A percentile compares a stretch with the other conserved stretches of the same genome.
Conservation (phyloP, 202 grass and related monocot species). For the Zoysia matrella region DNA sequence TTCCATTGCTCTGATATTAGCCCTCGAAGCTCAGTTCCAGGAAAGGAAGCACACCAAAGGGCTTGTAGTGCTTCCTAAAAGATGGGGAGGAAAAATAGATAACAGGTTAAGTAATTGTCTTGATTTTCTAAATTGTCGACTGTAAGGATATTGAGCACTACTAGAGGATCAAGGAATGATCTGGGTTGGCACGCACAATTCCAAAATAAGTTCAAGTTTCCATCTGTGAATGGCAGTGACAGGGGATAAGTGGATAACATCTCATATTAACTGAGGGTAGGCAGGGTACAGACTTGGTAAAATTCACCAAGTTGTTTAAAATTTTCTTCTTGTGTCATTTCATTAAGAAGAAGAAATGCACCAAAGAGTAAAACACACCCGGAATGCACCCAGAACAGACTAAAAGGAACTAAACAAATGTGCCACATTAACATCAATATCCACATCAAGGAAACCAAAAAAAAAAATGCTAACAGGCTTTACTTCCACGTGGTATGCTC, state of each 20-base stretch:
- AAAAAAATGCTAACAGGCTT: neutral
- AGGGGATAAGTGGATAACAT: neutral
- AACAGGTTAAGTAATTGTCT: slow-evolving; percentile 40
- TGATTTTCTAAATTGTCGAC: slow-evolving; percentile 23
- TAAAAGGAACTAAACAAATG: neutral
- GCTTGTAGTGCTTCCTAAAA: slow-evolving; percentile 77
- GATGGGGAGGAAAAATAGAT: slow-evolving; percentile 31
- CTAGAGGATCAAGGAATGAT: slow-evolving; percentile 20
- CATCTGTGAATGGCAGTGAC: neutral
- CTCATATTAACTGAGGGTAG: neutral
- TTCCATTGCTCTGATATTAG: slow-evolving; percentile 99
- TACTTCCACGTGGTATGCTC: neutral
- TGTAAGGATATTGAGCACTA: slow-evolving; percentile 20
- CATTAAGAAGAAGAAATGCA: too few relatives aligned
- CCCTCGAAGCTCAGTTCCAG: slow-evolving; percentile 76
- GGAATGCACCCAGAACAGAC: neutral
- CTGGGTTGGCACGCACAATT: neutral
- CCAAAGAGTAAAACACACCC: too few relatives aligned
- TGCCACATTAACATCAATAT: neutral
- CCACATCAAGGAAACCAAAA: neutral
- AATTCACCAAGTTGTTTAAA: neutral
- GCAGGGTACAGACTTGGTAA: neutral
- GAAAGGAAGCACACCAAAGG: slow-evolving; percentile 90
- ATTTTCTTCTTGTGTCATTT: neutral
- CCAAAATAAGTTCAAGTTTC: slow-evolving; percentile 14